Percentiles rank a stretch among this genome's conserved stretches.
phyloP scores from a whole-genome alignment of 2,329 filamentous ascomycete genomes.

The Chaetomium globosum region DNA sequence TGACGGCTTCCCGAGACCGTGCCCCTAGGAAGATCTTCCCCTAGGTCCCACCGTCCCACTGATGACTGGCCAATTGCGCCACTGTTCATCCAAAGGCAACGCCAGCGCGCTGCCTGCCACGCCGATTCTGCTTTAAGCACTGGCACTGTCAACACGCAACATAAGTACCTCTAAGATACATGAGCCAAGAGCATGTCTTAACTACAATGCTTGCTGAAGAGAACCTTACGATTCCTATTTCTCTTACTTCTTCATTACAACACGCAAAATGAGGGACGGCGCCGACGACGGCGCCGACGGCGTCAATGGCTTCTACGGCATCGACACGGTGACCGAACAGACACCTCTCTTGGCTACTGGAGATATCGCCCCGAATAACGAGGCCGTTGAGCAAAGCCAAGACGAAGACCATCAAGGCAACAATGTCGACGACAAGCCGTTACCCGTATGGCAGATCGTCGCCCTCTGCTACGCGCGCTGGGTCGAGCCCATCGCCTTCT shows the following conservation, averaged over 20 bases:
- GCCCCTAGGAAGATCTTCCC: background rate
- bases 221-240: background rate
- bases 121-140: background rate
- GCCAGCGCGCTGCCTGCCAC: background rate
- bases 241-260: background rate
- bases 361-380: constrained; percentile 27
- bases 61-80: background rate
- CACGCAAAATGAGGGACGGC: constrained; percentile 13
- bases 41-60: background rate
- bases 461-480: constrained; percentile 73
- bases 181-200: background rate
- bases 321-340: constrained; percentile 35
- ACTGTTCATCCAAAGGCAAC: background rate
- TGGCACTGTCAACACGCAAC: background rate
- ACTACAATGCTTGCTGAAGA: background rate
- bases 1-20: background rate
- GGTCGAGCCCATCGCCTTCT: constrained; percentile 79
- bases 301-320: constrained; percentile 20
- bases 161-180: background rate
- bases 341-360: constrained; percentile 40
- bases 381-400: constrained; percentile 30
- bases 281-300: background rate
- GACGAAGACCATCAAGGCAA: constrained; percentile 15
- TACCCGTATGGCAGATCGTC: constrained; percentile 68
- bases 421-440: constrained; percentile 48